Evolutionary conservation across 1,284 basidiomycete species (phyloP).

Genomic region (Boletellus sp.): DNA sequence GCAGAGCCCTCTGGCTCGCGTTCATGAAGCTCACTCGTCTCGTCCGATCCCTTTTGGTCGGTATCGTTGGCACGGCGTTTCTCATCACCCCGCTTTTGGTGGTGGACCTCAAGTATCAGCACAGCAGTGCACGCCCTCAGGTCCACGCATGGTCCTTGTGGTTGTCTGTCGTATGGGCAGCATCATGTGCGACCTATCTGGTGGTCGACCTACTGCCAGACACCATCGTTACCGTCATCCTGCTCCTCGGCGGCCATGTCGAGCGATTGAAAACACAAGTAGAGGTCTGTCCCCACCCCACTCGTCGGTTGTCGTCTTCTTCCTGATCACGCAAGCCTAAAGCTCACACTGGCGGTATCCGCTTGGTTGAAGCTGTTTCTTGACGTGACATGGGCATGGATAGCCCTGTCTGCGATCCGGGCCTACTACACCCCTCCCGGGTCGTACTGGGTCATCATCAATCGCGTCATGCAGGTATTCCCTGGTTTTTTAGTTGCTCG

Average conservation of each 20-base stretch:
- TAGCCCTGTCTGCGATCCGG: slow-evolving; percentile 60
- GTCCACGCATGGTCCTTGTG: slow-evolving; percentile 72
- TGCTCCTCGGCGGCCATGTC: slow-evolving; percentile 57
- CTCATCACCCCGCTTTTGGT: slow-evolving; percentile 69
- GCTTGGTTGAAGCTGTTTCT: slow-evolving; percentile 67
- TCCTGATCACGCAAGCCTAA: slow-evolving; percentile 5
- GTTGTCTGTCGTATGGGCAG: slow-evolving; percentile 68
- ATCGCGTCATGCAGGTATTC: slow-evolving; percentile 63
- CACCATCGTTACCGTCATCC: slow-evolving; percentile 51
- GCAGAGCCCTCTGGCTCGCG: slow-evolving; percentile 56
- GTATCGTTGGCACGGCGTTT: slow-evolving; percentile 55
- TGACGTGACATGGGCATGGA: slow-evolving; percentile 68
- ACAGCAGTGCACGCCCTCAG: slow-evolving; percentile 46
- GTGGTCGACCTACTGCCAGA: slow-evolving; percentile 62
- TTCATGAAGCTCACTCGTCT: slow-evolving; percentile 67
- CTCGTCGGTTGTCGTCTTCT: not conserved
- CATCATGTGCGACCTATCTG: slow-evolving; percentile 57
- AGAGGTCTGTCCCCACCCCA: slow-evolving; percentile 44
- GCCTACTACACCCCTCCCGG: slow-evolving; percentile 56
- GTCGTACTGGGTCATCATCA: slow-evolving; percentile 64
- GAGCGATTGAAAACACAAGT: slow-evolving; percentile 62
- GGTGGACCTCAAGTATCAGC: slow-evolving; percentile 57
- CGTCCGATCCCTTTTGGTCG: slow-evolving; percentile 54
- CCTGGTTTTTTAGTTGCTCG: not conserved
- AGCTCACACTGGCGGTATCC: slow-evolving; percentile 69